Evolutionary conservation across 768 basidiomycete genomes (phyloP).

Genomic region (Termitomyces sp.): DNA sequence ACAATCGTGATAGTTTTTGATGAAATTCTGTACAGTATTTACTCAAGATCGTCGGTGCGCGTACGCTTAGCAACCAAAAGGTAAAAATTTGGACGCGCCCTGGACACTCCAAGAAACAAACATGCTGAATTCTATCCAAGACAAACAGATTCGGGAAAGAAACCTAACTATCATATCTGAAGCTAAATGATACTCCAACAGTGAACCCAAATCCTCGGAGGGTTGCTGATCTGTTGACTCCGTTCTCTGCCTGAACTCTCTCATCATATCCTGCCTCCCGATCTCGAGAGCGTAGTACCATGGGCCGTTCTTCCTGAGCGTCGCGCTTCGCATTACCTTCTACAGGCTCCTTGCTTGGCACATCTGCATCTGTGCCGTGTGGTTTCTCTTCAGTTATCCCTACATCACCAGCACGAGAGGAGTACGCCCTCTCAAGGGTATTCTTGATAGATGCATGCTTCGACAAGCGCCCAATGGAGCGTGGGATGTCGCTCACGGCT

Average conservation of each 20-base stretch:
- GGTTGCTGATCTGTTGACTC: background rate
- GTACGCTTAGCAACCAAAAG: too few species aligned
- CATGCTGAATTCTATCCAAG: background rate
- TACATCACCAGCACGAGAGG: background rate
- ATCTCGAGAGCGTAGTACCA: too few species aligned
- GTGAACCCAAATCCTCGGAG: background rate
- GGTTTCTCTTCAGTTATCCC: background rate
- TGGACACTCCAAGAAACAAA: conserved; percentile 11
- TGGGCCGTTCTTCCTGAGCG: background rate
- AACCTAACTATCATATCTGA: background rate
- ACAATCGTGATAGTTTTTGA: too few species aligned
- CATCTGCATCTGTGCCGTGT: background rate
- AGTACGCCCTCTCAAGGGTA: background rate
- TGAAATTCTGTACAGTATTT: too few species aligned
- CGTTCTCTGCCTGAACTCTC: background rate
- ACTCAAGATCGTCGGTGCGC: too few species aligned
- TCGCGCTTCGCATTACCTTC: background rate
- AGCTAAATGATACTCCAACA: background rate
- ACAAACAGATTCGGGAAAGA: background rate
- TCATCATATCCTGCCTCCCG: background rate
- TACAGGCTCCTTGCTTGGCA: background rate
- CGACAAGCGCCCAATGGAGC: background rate
- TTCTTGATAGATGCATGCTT: background rate
- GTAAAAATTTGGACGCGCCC: too few species aligned
- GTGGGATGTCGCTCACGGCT: background rate